Evolutionary conservation across 495 filamentous ascomycete species (phyloP).

Genomic region (Penicillium argentinense): DNA sequence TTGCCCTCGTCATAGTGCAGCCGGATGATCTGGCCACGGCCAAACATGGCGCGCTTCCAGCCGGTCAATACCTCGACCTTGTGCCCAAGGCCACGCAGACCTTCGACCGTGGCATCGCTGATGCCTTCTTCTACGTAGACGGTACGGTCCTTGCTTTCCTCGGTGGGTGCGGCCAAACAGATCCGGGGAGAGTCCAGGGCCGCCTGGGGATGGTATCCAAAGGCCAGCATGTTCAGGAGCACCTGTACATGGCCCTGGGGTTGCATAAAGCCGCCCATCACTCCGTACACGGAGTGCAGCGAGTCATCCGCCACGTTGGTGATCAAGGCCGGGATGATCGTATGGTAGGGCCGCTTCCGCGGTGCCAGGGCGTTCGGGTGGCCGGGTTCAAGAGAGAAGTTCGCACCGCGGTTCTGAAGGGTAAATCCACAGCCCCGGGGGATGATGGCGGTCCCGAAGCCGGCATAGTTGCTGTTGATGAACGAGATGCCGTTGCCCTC

Average conservation of each 20-base stretch:
- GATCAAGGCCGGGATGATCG: conserved; percentile 91
- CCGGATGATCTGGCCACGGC: conserved; percentile 86
- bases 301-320: conserved; percentile 70
- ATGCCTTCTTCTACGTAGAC: conserved; percentile 90
- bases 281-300: conserved; percentile 83
- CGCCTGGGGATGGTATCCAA: conserved; percentile 80
- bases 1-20: conserved; percentile 68
- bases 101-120: conserved; percentile 60
- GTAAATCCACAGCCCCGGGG: conserved; percentile 84
- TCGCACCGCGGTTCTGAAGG: conserved; percentile 89
- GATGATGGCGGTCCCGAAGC: conserved; percentile 87
- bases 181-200: conserved; percentile 89
- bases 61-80: conserved; percentile 66
- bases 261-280: conserved; percentile 99
- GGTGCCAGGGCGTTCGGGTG: conserved; percentile 82
- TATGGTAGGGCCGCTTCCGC: conserved; percentile 92
- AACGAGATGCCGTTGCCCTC: conserved; percentile 89
- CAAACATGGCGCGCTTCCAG: conserved; percentile 72
- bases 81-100: conserved; percentile 71
- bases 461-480: conserved; percentile 93
- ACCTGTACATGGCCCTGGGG: conserved; percentile 97
- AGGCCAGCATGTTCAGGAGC: conserved; percentile 83
- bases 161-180: conserved; percentile 70
- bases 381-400: conserved; percentile 64
- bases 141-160: conserved; percentile 50